These are phyloP conservation scores for Alternaria viburni DNA, from an alignment of 2,329 filamentous ascomycete species.

Conservation along the genomic window DNA sequence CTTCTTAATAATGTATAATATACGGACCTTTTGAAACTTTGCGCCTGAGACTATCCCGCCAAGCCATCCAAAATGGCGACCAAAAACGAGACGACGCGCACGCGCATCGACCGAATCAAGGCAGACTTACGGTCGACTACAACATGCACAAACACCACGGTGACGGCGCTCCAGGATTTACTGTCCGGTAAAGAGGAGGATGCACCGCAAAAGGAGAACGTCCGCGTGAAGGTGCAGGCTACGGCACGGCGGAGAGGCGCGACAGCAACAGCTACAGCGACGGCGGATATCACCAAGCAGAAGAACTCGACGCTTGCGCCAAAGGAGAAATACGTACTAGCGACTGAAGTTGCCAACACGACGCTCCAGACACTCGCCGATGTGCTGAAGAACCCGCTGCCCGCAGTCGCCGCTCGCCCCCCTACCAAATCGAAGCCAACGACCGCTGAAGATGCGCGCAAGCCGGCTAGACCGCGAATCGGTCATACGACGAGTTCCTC, in stretches of 20 bases:
- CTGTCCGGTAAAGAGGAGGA: conserved; percentile 48
- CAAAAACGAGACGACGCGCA: conserved; percentile 48
- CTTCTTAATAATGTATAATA: conserved; percentile 40
- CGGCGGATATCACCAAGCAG: conserved; percentile 49
- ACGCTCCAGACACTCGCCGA: conserved; percentile 73
- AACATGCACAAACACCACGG: conserved; percentile 58
- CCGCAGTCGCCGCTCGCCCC: conserved; percentile 13
- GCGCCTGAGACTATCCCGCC: background rate
- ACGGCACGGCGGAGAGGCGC: conserved; percentile 37
- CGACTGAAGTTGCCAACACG: conserved; percentile 75
- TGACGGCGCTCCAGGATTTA: conserved; percentile 55
- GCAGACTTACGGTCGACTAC: conserved; percentile 54
- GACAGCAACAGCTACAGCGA: conserved; percentile 34
- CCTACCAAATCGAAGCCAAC: conserved; percentile 27
- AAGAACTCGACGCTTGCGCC: conserved; percentile 51
- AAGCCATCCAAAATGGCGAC: conserved; percentile 34
- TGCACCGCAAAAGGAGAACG: conserved; percentile 40
- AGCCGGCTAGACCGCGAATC: conserved; percentile 23
- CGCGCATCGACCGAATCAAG: conserved; percentile 57
- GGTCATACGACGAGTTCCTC: conserved; percentile 25
- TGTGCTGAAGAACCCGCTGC: conserved; percentile 61
- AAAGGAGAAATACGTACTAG: conserved; percentile 70
- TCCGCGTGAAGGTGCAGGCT: conserved; percentile 34
- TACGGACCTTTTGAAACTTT: conserved; percentile 23
- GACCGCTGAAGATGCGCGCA: conserved; percentile 36